phyloP scores from a whole-genome alignment of 192 early-diverging fungal species.

The Entophlyctis helioformis region DNA sequence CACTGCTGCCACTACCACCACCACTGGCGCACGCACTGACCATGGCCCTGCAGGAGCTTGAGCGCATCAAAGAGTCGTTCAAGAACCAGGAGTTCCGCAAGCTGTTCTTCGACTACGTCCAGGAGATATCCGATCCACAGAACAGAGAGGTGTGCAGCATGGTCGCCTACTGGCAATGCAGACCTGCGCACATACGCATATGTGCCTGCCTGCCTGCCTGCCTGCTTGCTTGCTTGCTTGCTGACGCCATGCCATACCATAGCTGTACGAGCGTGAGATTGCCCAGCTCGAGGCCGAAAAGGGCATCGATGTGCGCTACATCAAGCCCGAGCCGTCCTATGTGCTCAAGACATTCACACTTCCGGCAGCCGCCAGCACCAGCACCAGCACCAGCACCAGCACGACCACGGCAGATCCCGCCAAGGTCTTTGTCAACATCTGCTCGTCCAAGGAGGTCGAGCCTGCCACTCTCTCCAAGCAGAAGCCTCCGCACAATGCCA shows the following conservation, averaged over 20 bases:
- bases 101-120: conserved; percentile 39
- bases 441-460: conserved; percentile 29
- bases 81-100: conserved; percentile 41
- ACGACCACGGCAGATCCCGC: too few species aligned
- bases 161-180: too few species aligned
- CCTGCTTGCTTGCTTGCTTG: too few species aligned
- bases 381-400: too few species aligned
- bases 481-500: background rate
- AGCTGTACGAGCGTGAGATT: conserved; percentile 45
- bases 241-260: too few species aligned
- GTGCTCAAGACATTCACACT: conserved; percentile 25
- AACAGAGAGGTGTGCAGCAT: conserved; percentile 40
- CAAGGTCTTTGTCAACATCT: conserved; percentile 49
- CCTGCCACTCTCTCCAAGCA: conserved; percentile 9
- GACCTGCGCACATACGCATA: too few species aligned
- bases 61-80: conserved; percentile 31
- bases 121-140: conserved; percentile 46
- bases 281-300: conserved; percentile 31
- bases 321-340: conserved; percentile 32
- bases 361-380: too few species aligned
- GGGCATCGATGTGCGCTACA: conserved; percentile 34
- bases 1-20: background rate
- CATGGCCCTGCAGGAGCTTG: too few species aligned
- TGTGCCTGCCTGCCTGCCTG: too few species aligned
- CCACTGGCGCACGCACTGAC: too few species aligned